Evolutionary conservation across 163 green algal genomes (phyloP).

Genomic region (Trebouxiophyceae sp.): DNA sequence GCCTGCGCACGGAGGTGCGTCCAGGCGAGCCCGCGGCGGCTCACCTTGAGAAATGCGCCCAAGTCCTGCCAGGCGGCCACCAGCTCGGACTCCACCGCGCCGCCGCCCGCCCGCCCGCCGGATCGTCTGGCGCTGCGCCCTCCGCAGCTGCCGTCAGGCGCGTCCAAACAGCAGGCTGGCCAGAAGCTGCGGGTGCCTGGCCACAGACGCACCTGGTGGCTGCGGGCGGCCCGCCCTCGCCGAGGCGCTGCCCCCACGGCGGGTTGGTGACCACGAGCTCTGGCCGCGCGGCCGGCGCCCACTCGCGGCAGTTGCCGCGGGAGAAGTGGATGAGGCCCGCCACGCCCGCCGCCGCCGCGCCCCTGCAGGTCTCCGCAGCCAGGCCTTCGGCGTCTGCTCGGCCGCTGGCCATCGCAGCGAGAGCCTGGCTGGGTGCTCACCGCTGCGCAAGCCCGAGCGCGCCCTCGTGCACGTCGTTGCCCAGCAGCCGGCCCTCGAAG

Average conservation of each 20-base stretch:
- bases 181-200: neutral
- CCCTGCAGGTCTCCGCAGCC: too few species aligned
- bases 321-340: conserved; percentile 31
- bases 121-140: neutral
- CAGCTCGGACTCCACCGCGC: conserved; percentile 14
- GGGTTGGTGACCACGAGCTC: conserved; percentile 80
- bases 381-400: too few species aligned
- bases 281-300: conserved; percentile 29
- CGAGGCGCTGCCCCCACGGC: conserved; percentile 81
- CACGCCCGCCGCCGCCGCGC: conserved; percentile 43
- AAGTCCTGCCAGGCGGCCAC: conserved; percentile 44
- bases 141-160: neutral
- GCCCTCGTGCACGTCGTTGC: conserved; percentile 55
- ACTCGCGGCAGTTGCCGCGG: conserved; percentile 32
- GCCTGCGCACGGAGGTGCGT: neutral
- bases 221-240: neutral
- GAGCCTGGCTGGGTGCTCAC: conserved; percentile 1
- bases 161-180: neutral
- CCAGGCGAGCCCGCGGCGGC: conserved; percentile 8
- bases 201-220: neutral
- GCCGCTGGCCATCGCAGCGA: too few species aligned
- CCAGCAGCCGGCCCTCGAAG: conserved; percentile 25
- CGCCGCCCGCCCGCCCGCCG: neutral
- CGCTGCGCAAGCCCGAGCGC: conserved; percentile 56
- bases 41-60: conserved; percentile 52